Percentiles rank a stretch among this genome's conserved stretches.
phyloP scores from a whole-genome alignment of 148 eudicot species.

The Spergularia marina region DNA sequence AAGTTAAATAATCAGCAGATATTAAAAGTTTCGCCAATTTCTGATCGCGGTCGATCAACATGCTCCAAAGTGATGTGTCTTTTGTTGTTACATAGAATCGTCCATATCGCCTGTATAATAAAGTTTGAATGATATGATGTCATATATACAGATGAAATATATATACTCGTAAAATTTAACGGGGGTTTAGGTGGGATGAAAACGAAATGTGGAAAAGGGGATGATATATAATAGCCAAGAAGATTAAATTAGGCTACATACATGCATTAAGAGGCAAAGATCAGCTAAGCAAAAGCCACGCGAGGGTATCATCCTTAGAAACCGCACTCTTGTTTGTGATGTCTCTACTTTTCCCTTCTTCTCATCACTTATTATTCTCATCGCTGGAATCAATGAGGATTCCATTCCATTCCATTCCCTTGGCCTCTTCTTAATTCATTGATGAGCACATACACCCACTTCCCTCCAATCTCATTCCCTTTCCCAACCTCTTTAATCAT shows the following conservation, averaged over 20 bases:
- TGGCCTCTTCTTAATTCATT: too few relatives aligned
- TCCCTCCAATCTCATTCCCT: not conserved
- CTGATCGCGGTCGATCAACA: too few relatives aligned
- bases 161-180: too few relatives aligned
- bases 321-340: constrained; percentile 24
- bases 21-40: too few relatives aligned
- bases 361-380: not conserved
- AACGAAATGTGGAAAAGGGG: not conserved
- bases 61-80: too few relatives aligned
- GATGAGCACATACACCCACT: constrained; percentile 21
- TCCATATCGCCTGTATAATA: too few relatives aligned
- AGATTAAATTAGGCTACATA: not conserved
- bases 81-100: too few relatives aligned
- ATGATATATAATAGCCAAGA: not conserved
- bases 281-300: constrained; percentile 34
- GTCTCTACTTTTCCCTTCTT: constrained; percentile 17
- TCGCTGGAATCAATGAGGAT: constrained; percentile 54
- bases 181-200: not conserved
- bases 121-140: too few relatives aligned
- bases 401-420: constrained; percentile 24
- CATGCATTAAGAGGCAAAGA: constrained; percentile 2
- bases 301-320: constrained; percentile 67
- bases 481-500: constrained; percentile 26
- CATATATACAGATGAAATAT: too few relatives aligned
- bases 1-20: too few relatives aligned